These are phyloP conservation scores for Torulaspora gathmanii DNA, from an alignment of 805 yeast genomes.

Conservation along the genomic window DNA sequence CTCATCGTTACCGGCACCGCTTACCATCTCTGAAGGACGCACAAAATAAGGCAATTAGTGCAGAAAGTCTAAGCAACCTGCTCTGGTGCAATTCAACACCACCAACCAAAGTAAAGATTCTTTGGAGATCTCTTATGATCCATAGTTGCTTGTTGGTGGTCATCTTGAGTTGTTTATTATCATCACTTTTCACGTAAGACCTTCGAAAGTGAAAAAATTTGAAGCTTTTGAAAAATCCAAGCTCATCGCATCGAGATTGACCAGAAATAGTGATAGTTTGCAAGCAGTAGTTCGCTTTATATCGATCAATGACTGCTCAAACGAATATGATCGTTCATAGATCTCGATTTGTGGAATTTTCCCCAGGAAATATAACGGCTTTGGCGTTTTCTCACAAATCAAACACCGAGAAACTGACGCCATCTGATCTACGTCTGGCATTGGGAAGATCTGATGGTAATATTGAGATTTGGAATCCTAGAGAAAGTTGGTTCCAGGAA, in stretches of 20 bases:
- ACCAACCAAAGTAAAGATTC: neutral
- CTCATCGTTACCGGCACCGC: conserved; percentile 20
- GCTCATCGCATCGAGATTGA: conserved; percentile 21
- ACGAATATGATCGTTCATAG: conserved; percentile 52
- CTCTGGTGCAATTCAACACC: neutral
- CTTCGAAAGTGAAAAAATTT: conserved; percentile 11
- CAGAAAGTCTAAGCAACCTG: no score
- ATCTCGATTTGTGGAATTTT: conserved; percentile 84
- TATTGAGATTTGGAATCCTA: conserved; percentile 92
- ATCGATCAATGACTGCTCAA: conserved; percentile 10
- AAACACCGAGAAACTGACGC: conserved; percentile 41
- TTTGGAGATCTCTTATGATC: neutral
- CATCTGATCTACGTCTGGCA: conserved; percentile 65
- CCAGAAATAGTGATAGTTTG: neutral
- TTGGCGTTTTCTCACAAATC: conserved; percentile 69
- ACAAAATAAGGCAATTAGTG: no score
- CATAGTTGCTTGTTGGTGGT: neutral
- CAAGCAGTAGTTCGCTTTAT: neutral
- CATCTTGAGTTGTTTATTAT: neutral
- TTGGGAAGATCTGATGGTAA: conserved; percentile 93
- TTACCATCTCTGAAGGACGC: neutral
- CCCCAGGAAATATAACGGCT: conserved; percentile 80
- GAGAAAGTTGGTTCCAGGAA: conserved; percentile 78
- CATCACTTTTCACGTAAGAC: conserved; percentile 1
- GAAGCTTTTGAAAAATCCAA: conserved; percentile 12